Evolutionary conservation across 2,329 filamentous ascomycete species (phyloP).

Genomic region (Calonectria leucothoes): DNA sequence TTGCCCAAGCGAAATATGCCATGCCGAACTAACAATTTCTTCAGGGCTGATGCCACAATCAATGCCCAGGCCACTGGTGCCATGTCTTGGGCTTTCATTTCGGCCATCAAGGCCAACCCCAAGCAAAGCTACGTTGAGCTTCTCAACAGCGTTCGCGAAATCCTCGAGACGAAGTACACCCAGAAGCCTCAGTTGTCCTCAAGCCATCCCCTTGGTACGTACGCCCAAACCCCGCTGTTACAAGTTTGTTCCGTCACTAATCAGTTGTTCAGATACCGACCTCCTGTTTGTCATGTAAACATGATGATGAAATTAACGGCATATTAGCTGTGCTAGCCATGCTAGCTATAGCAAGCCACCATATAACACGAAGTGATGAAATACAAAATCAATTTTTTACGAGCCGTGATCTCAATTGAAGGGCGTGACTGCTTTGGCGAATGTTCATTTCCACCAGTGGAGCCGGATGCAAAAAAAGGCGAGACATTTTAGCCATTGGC

Average conservation of each 20-base stretch:
- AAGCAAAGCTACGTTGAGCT: slow-evolving; percentile 97
- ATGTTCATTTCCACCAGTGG: background rate
- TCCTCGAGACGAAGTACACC: slow-evolving; percentile 85
- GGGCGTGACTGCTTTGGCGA: background rate
- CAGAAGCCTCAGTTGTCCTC: slow-evolving; percentile 98
- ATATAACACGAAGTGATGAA: slow-evolving; percentile 12
- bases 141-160: slow-evolving; percentile 93
- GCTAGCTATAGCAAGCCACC: background rate
- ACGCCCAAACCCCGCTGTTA: background rate
- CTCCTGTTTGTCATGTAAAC: slow-evolving; percentile 74
- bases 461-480: background rate
- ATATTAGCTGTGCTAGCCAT: background rate
- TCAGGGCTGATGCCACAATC: slow-evolving; percentile 89
- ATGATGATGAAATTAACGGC: background rate
- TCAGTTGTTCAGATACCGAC: slow-evolving; percentile 65
- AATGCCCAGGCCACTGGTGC: slow-evolving; percentile 90
- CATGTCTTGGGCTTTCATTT: slow-evolving; percentile 98
- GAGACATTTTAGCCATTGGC: background rate
- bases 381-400: background rate
- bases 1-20: slow-evolving; percentile 20
- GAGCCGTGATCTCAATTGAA: background rate
- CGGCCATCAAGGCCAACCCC: slow-evolving; percentile 88
- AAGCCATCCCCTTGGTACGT: slow-evolving; percentile 93
- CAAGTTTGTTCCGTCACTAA: background rate
- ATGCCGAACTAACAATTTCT: slow-evolving; percentile 31